phyloP scores from a whole-genome alignment of 2,329 filamentous ascomycete genomes.

The Byssothecium circinans region DNA sequence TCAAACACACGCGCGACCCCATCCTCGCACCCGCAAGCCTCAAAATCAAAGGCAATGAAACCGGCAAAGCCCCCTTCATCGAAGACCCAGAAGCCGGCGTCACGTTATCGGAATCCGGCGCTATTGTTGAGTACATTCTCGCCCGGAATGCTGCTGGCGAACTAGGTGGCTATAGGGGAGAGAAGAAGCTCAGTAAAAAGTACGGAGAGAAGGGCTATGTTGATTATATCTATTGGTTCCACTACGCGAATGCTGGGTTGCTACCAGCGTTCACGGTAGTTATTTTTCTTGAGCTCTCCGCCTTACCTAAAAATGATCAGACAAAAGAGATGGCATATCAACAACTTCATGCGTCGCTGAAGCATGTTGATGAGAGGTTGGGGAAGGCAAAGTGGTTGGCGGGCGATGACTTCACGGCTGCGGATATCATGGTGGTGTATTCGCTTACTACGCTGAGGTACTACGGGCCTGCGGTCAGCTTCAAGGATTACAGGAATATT shows the following conservation, averaged over 20 bases:
- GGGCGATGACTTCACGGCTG: conserved; percentile 62
- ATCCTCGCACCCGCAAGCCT: conserved; percentile 23
- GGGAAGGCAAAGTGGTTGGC: conserved; percentile 55
- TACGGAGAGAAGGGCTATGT: conserved; percentile 54
- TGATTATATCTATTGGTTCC: conserved; percentile 65
- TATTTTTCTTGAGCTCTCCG: conserved; percentile 29
- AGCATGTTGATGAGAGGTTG: conserved; percentile 53
- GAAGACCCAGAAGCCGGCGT: conserved; percentile 55
- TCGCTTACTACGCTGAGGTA: conserved; percentile 62
- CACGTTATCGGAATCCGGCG: conserved; percentile 55
- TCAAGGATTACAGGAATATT: conserved; percentile 19
- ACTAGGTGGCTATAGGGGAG: conserved; percentile 35
- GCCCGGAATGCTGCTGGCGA: conserved; percentile 50
- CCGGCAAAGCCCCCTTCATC: conserved; percentile 61
- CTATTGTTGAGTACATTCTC: conserved; percentile 63
- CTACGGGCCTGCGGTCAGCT: conserved; percentile 41
- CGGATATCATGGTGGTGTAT: conserved; percentile 65
- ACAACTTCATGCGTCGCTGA: conserved; percentile 44
- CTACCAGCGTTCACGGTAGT: conserved; percentile 37
- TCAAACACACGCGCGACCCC: conserved; percentile 50
- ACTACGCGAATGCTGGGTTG: conserved; percentile 51
- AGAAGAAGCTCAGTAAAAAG: conserved; percentile 14
- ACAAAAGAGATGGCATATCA: conserved; percentile 11
- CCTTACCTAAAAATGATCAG: conserved; percentile 25
- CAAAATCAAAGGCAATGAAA: conserved; percentile 30